phyloP scores from a whole-genome alignment of 257 asterid genomes.

The Schizonepeta tenuifolia region DNA sequence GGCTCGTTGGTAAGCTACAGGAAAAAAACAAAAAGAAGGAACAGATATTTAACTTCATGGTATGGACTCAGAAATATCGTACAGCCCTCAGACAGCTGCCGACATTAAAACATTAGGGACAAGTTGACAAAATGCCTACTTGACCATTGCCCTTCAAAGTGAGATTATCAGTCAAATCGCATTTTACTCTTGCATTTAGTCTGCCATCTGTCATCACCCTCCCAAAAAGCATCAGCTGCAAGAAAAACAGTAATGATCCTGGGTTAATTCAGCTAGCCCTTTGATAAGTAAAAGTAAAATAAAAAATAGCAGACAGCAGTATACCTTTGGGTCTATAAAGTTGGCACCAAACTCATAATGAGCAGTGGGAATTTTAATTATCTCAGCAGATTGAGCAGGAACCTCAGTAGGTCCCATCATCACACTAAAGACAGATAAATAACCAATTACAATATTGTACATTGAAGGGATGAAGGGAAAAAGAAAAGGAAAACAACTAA shows the following conservation, averaged over 20 bases:
- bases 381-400: slow-evolving; percentile 91
- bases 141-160: slow-evolving; percentile 83
- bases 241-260: slow-evolving; percentile 31
- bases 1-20: slow-evolving; percentile 89
- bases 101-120: slow-evolving; percentile 15
- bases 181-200: slow-evolving; percentile 81
- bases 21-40: too few species aligned
- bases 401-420: slow-evolving; percentile 96
- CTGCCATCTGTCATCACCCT: slow-evolving; percentile 88
- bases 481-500: slow-evolving; percentile 4
- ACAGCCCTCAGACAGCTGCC: slow-evolving; percentile 23
- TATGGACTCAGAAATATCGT: slow-evolving; percentile 21
- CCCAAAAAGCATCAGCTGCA: slow-evolving; percentile 90
- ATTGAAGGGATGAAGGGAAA: neutral
- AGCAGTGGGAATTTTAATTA: slow-evolving; percentile 85
- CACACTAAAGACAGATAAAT: slow-evolving; percentile 54
- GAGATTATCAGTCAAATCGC: slow-evolving; percentile 87
- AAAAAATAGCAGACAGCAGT: slow-evolving; percentile 13
- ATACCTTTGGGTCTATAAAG: slow-evolving; percentile 79
- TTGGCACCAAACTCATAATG: slow-evolving; percentile 97
- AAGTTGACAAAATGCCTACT: slow-evolving; percentile 47
- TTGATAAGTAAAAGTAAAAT: neutral
- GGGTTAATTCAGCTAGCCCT: slow-evolving; percentile 21
- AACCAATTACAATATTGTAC: neutral
- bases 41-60: slow-evolving; percentile 24